These are phyloP conservation scores for Angomonas ambiguus DNA, from an alignment of 208 protist genomes.

Conservation along the genomic window DNA sequence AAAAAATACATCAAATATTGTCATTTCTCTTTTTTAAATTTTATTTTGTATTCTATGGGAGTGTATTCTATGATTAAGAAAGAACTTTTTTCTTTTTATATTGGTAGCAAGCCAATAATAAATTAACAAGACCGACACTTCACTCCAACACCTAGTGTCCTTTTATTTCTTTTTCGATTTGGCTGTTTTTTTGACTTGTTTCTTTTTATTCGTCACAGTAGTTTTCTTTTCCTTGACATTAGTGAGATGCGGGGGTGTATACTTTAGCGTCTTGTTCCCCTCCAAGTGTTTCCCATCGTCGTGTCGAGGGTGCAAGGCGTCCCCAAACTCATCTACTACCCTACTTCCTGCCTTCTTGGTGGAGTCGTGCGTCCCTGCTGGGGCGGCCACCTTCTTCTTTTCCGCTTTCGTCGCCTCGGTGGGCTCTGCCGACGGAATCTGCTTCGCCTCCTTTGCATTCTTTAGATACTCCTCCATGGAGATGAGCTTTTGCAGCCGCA, in stretches of 20 bases:
- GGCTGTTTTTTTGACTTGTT: conserved; percentile 6
- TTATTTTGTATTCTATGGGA: conserved; percentile 12
- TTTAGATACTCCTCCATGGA: conserved; percentile 14
- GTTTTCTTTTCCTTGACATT: background rate
- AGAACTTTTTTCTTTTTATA: background rate
- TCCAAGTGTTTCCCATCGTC: conserved; percentile 8
- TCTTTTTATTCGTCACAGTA: conserved; percentile 1
- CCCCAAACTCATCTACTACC: conserved; percentile 7
- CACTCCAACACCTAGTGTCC: too few species aligned
- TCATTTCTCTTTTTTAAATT: background rate
- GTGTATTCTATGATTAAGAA: too few species aligned
- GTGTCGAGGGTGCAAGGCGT: conserved; percentile 9
- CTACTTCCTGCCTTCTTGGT: conserved; percentile 8
- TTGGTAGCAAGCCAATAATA: conserved; percentile 3
- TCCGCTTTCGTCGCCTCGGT: background rate
- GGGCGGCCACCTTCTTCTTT: background rate
- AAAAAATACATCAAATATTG: background rate
- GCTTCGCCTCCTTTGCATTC: conserved; percentile 11
- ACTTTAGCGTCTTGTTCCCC: background rate
- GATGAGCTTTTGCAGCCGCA: conserved; percentile 62
- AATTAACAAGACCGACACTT: too few species aligned
- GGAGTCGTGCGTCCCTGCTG: background rate
- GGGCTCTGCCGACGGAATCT: background rate
- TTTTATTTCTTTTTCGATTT: conserved; percentile 28
- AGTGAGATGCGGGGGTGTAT: background rate